These are phyloP conservation scores for Crucibulum laeve DNA, from an alignment of 768 basidiomycete species.

Conservation along the genomic window DNA sequence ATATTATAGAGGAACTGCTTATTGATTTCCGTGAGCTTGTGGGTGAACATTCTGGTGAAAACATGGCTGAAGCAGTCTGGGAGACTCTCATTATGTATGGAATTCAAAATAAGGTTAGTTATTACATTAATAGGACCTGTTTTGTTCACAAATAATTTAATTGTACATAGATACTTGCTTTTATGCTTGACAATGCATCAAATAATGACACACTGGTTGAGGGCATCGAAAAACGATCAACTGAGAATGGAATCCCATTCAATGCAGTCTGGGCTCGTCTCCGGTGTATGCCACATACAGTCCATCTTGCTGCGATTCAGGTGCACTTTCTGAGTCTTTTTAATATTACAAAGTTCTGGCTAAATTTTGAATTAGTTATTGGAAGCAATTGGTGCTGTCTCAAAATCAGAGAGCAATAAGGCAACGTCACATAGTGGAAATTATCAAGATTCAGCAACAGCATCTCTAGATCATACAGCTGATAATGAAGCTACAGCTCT, in stretches of 20 bases:
- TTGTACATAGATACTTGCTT: constrained; percentile 12
- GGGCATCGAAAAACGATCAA: constrained; percentile 6
- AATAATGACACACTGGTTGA: constrained; percentile 20
- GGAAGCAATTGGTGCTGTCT: constrained; percentile 22
- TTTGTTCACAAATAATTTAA: no score
- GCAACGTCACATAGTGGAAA: constrained; percentile 10
- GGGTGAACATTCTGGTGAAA: no score
- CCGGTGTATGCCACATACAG: constrained; percentile 20
- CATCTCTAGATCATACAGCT: constrained; percentile 4
- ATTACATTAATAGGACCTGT: no score
- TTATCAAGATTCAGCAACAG: constrained; percentile 16
- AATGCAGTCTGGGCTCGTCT: constrained; percentile 7
- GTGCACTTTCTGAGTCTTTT: neutral
- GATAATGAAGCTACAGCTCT: constrained; percentile 7
- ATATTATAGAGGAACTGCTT: no score
- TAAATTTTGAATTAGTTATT: constrained; percentile 18
- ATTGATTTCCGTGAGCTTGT: no score
- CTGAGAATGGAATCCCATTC: constrained; percentile 10
- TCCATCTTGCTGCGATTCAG: constrained; percentile 15
- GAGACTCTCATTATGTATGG: no score
- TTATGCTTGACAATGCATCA: constrained; percentile 20
- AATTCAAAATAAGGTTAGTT: no score
- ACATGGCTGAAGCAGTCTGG: no score
- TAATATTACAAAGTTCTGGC: neutral
- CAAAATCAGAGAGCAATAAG: constrained; percentile 12